Percentiles rank a stretch among this genome's conserved stretches.
phyloP scores from a whole-genome alignment of 352 stramenopile genomes.

The Pythium pyrilobum region DNA sequence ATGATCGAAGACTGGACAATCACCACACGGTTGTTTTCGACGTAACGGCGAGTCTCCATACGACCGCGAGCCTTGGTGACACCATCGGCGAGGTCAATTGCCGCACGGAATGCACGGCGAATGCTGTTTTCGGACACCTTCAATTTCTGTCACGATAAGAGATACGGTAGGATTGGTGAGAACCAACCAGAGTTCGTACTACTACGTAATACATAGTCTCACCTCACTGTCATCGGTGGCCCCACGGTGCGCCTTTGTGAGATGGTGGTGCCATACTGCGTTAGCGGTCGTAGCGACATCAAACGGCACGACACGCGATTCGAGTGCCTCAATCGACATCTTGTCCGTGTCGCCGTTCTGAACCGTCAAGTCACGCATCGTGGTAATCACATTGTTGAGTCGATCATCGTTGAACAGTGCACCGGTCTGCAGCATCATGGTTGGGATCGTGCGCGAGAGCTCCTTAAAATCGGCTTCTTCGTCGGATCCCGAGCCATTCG shows the following conservation, averaged over 20 bases:
- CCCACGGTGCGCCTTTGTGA: not conserved
- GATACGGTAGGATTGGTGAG: too few relatives aligned
- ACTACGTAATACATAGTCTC: too few relatives aligned
- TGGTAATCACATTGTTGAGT: not conserved
- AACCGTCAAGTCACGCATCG: not conserved
- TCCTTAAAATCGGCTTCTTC: constrained; percentile 2
- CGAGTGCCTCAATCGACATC: constrained; percentile 11
- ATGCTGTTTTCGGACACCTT: not conserved
- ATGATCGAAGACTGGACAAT: constrained; percentile 12
- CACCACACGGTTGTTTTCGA: constrained; percentile 6
- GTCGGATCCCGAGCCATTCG: not conserved
- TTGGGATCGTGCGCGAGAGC: constrained; percentile 1
- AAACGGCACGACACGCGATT: constrained; percentile 11
- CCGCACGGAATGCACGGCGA: not conserved
- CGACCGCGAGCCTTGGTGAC: not conserved
- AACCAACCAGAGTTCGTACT: too few relatives aligned
- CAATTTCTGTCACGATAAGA: not conserved
- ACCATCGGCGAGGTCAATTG: not conserved
- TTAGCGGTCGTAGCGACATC: not conserved
- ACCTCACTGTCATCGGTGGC: not conserved
- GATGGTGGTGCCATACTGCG: constrained; percentile 9
- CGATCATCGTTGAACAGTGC: constrained; percentile 4
- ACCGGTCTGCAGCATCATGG: constrained; percentile 4
- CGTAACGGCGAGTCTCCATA: constrained; percentile 6
- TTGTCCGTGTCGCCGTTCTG: constrained; percentile 3